These are phyloP conservation scores for Cocos nucifera DNA, from an alignment of 176 grass and related monocot genomes.

Conservation along the genomic window DNA sequence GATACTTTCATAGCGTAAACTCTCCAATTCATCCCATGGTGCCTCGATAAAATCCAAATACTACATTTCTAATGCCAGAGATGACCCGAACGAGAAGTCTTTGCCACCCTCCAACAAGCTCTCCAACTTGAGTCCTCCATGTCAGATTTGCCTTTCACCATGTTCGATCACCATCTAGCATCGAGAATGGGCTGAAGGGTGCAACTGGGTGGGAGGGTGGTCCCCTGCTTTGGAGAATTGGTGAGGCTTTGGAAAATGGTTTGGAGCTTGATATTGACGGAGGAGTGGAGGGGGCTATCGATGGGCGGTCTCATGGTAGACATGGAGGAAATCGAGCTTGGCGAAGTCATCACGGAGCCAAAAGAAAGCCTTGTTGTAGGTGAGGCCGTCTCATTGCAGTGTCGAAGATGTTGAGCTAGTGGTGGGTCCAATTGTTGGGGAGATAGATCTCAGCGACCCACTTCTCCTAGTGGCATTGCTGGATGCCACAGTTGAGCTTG, in stretches of 20 bases:
- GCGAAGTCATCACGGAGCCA: slow-evolving; percentile 7
- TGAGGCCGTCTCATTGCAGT: slow-evolving; percentile 11
- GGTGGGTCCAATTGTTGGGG: slow-evolving; percentile 14
- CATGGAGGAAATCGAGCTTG: slow-evolving; percentile 3
- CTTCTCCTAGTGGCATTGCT: slow-evolving; percentile 16
- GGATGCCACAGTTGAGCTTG: slow-evolving; percentile 13
- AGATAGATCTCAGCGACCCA: slow-evolving; percentile 16
- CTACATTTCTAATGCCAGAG: not conserved
- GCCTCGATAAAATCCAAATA: not conserved
- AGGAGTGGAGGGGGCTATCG: not conserved
- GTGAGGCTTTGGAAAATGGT: not conserved
- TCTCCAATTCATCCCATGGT: slow-evolving; percentile 2
- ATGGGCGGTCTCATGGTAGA: not conserved
- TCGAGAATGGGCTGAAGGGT: not conserved
- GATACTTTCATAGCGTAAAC: slow-evolving; percentile 5
- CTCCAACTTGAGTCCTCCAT: too few species aligned
- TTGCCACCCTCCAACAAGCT: too few species aligned
- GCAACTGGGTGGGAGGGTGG: too few species aligned
- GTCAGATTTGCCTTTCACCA: too few species aligned
- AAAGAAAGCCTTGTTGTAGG: slow-evolving; percentile 10
- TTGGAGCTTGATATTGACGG: not conserved
- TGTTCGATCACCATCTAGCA: too few species aligned
- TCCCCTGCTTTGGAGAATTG: not conserved
- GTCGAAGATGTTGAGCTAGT: slow-evolving; percentile 17
- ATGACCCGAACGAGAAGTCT: not conserved